phyloP scores from a whole-genome alignment of 75 land plant species.

The Picea glauca region DNA sequence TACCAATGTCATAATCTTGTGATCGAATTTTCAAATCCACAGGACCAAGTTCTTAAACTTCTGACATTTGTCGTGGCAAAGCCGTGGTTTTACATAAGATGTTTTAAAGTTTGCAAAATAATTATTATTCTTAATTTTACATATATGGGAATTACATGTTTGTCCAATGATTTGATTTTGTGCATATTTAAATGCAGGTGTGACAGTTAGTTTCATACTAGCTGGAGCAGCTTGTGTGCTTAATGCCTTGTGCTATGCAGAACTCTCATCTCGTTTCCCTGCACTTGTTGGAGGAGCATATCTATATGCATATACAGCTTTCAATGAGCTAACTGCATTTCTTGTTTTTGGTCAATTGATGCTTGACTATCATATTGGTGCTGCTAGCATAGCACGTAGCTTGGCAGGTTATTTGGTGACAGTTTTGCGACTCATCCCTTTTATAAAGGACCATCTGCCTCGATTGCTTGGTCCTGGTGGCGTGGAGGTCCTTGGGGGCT shows the following conservation, averaged over 20 bases:
- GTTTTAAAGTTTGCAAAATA: neutral
- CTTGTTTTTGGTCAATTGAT: constrained; percentile 89
- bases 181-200: constrained; percentile 47
- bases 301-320: constrained; percentile 61
- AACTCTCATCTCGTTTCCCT: constrained; percentile 87
- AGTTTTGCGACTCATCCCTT: constrained; percentile 56
- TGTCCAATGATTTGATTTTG: neutral
- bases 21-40: neutral
- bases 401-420: constrained; percentile 76
- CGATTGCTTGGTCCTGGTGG: constrained; percentile 87
- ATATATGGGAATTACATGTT: neutral
- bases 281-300: constrained; percentile 98
- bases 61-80: neutral
- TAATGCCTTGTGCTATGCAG: constrained; percentile 95
- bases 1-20: neutral
- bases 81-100: neutral
- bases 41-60: neutral
- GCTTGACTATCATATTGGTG: constrained; percentile 97
- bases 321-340: constrained; percentile 97
- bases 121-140: neutral
- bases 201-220: constrained; percentile 77
- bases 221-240: constrained; percentile 85
- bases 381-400: constrained; percentile 94
- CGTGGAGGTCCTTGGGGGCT: constrained; percentile 54
- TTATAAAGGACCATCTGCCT: constrained; percentile 37